A percentile compares a stretch with the other conserved stretches of the same genome.
Conservation (phyloP, 1,284 basidiomycete species). For the Ustilago curta region DNA sequence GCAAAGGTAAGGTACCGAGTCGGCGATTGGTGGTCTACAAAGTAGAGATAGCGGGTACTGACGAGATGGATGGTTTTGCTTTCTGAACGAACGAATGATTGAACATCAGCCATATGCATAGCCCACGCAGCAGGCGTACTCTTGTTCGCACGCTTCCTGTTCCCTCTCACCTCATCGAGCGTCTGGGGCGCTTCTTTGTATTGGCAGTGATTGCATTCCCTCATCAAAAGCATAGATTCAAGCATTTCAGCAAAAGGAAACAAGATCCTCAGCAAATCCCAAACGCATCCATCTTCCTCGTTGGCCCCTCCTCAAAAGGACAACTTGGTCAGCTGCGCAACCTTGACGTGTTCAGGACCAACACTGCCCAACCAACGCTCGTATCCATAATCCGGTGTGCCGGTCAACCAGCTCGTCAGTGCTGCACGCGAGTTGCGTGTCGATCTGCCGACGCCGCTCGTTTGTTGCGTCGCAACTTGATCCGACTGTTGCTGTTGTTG, state of each 20-base stretch:
- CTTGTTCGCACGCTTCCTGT: constrained; percentile 70
- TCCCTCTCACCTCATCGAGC: constrained; percentile 30
- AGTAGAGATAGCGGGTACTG: not conserved
- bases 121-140: constrained; percentile 73
- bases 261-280: not conserved
- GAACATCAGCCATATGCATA: constrained; percentile 71
- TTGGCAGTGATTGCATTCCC: constrained; percentile 37
- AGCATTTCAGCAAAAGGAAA: not conserved
- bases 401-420: constrained; percentile 6
- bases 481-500: constrained; percentile 6
- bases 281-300: no score
- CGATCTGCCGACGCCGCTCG: not conserved
- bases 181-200: constrained; percentile 43
- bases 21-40: not conserved
- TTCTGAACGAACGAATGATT: not conserved
- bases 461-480: not conserved
- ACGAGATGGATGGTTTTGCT: constrained; percentile 2
- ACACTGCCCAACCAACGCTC: constrained; percentile 21
- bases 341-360: constrained; percentile 7
- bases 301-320: not conserved
- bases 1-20: constrained; percentile 43
- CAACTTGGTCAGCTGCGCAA: constrained; percentile 18
- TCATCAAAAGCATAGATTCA: constrained; percentile 7
- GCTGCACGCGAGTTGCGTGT: constrained; percentile 24
- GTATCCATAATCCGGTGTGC: constrained; percentile 10